phyloP scores from a whole-genome alignment of 1,139 yeast species.

The Taiozyma sp. region DNA sequence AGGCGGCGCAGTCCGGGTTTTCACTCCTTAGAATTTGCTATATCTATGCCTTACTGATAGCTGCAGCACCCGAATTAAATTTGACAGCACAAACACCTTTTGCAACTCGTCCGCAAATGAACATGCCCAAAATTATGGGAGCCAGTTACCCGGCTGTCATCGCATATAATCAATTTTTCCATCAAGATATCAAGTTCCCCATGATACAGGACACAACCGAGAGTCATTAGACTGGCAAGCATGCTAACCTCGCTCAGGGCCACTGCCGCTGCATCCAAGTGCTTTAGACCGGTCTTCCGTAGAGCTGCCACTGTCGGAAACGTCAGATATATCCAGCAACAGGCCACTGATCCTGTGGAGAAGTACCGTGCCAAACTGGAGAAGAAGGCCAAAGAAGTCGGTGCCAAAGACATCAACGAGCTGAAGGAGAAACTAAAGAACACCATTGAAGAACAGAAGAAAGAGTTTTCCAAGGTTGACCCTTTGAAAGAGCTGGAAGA shows the following conservation, averaged over 20 bases:
- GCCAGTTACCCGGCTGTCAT: neutral
- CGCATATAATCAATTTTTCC: neutral
- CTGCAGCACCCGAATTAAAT: no score
- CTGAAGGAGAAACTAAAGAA: conserved; percentile 60
- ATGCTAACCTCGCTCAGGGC: neutral
- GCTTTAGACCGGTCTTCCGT: conserved; percentile 1
- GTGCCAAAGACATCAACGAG: conserved; percentile 51
- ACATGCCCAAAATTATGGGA: no score
- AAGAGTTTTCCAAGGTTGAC: conserved; percentile 56
- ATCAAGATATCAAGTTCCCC: neutral
- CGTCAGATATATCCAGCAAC: conserved; percentile 11
- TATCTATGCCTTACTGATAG: no score
- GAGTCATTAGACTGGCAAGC: neutral
- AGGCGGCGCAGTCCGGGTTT: no score
- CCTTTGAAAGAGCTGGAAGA: conserved; percentile 66
- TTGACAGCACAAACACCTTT: no score
- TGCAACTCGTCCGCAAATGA: no score
- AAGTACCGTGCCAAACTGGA: conserved; percentile 36
- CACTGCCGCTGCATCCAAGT: neutral
- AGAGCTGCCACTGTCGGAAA: conserved; percentile 17
- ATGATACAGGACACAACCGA: no score
- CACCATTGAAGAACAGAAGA: conserved; percentile 51
- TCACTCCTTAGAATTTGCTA: no score
- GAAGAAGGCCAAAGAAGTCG: conserved; percentile 43
- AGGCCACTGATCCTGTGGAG: conserved; percentile 8